Evolutionary conservation across 2,329 filamentous ascomycete species (phyloP), one percentile per base, ranked within the genome.

Genomic region (Aspergillus phoenicis): DNA sequence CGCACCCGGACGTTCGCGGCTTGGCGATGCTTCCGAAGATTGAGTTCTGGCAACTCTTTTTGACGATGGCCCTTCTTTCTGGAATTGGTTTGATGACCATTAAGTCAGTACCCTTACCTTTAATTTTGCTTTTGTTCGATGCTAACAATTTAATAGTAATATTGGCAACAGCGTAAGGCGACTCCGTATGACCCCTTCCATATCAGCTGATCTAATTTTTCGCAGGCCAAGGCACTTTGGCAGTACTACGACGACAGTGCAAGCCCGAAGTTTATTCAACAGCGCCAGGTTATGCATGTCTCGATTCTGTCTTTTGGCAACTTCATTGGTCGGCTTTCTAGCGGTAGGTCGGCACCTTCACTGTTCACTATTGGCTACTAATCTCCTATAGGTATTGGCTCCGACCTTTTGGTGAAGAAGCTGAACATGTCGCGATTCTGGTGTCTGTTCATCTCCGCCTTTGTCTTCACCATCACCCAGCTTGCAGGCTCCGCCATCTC

Each of bases 51-150:
- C 90, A 96, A 71, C 80, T 96, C 28, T 98, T 96, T 76, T 77
- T 85, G 60, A 87, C 97, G 67, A 91, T 99, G 85, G 93, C 89
- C 41, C 85, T 97, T n/a, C 82, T 98, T 64, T 92, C 93, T 5
- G 95, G 95, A 56, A 90, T 97, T 69, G 95, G 95, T 10, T 81
- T 99, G 66, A 99, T 99, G 95, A 98, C 94, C 0, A 99, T 99
- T 79, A 99, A 99, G 93, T 96, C 67, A 10, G 60, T 63, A 30
- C 41, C 20, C 17, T 33, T 17, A 15, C 13, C 11, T 10, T 10
- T 24, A 15, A 49, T 28, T 57, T 26, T 26, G 20, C 5, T n/a
- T 8, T 41, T n/a, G 5, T 20, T 51, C 8, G 5, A 56, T 45
- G 62, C 78, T 80, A 71, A 80, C 63, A 10, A 17, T 13, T 22